A percentile compares a stretch with the other conserved stretches of the same genome.
Conservation (phyloP, 495 filamentous ascomycete genomes). For the Aspergillus indologenus region DNA sequence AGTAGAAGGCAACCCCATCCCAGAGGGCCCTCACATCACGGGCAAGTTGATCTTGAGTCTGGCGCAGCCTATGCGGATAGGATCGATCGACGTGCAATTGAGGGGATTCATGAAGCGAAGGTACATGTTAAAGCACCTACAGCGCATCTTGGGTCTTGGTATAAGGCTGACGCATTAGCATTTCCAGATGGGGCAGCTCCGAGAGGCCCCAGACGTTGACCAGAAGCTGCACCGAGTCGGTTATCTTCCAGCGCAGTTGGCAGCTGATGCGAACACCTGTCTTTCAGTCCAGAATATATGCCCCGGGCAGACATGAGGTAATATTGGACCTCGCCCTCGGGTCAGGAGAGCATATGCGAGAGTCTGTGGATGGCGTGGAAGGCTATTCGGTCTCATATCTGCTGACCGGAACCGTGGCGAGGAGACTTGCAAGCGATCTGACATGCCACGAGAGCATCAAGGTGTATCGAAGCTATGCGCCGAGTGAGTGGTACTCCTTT, state of each 20-base stretch:
- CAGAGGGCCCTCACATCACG: too few relatives aligned
- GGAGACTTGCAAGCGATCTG: not conserved
- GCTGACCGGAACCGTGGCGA: not conserved
- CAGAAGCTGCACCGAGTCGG: not conserved
- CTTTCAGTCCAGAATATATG: not conserved
- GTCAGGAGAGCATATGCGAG: not conserved
- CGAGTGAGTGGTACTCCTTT: not conserved
- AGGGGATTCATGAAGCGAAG: too few relatives aligned
- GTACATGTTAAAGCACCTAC: too few relatives aligned
- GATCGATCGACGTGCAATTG: too few relatives aligned
- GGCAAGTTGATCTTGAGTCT: too few relatives aligned
- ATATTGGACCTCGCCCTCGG: not conserved
- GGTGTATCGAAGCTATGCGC: not conserved
- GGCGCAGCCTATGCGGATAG: too few relatives aligned
- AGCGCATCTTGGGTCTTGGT: too few relatives aligned
- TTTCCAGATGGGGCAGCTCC: not conserved
- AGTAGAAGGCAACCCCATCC: too few relatives aligned
- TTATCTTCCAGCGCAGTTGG: not conserved
- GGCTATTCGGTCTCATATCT: not conserved
- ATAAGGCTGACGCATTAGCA: too few relatives aligned
- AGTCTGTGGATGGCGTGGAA: not conserved
- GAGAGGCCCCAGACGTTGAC: too few relatives aligned
- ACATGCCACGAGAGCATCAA: not conserved
- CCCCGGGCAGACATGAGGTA: not conserved
- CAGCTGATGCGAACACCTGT: not conserved